phyloP scores from a whole-genome alignment of 192 early-diverging fungal species.

The Coemansia sp. region DNA sequence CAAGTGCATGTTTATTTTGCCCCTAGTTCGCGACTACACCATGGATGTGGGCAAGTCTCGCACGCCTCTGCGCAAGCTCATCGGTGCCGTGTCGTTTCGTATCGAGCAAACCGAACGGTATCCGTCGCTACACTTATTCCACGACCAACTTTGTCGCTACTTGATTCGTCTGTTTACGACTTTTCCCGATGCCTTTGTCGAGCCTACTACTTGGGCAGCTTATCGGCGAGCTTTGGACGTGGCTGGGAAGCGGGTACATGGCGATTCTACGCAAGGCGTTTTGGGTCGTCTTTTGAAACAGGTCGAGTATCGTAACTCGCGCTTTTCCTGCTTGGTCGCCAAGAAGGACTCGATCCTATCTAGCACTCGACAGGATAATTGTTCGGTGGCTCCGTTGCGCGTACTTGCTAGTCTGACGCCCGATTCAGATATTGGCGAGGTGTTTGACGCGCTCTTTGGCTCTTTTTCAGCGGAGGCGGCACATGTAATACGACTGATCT shows the following conservation, averaged over 20 bases:
- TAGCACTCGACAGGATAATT: background rate
- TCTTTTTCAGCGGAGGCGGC: background rate
- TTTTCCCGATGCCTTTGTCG: slow-evolving; percentile 54
- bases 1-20: slow-evolving; percentile 49
- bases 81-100: slow-evolving; percentile 33
- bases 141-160: slow-evolving; percentile 14
- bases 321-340: slow-evolving; percentile 16
- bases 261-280: background rate
- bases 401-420: slow-evolving; percentile 16
- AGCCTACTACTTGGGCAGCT: slow-evolving; percentile 45
- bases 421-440: slow-evolving; percentile 10
- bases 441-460: slow-evolving; percentile 17
- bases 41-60: slow-evolving; percentile 48
- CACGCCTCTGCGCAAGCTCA: slow-evolving; percentile 53
- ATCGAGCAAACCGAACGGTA: slow-evolving; percentile 28
- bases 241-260: background rate
- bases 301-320: slow-evolving; percentile 30
- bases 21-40: slow-evolving; percentile 36
- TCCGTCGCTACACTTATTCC: slow-evolving; percentile 21
- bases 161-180: slow-evolving; percentile 32
- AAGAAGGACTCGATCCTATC: background rate
- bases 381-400: slow-evolving; percentile 11
- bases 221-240: slow-evolving; percentile 20
- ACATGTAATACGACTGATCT: slow-evolving; percentile 29
- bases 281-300: slow-evolving; percentile 11